Evolutionary conservation across 1,284 basidiomycete species (phyloP), one percentile per base, ranked within the genome.

Genomic region (Farysia itapuensis): DNA sequence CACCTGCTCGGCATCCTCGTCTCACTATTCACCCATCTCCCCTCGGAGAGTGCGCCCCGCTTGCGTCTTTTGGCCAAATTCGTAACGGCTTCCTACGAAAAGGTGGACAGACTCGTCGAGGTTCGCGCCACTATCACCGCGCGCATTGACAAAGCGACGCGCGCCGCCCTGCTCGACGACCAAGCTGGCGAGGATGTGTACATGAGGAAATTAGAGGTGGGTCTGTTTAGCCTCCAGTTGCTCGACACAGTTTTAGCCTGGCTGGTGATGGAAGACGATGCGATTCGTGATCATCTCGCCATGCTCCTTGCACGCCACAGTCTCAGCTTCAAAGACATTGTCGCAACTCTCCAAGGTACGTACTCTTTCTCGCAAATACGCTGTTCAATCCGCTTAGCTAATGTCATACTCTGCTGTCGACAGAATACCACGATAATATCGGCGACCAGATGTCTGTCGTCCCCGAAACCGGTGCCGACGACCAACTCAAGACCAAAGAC

Each of bases 261-360:
- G 95, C 78, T 97, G 21, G 83, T 85, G 46, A 95, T 97, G 91
- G 95, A 99, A 79, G 95, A 98, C 67, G 95, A 98, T 68, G 95
- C 92, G 3, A 20, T 35, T 14, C 43, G 46, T 7, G 50, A 57
- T n/a, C 70, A 73, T 24, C 33, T 64, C 11, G 21, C 34, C 11
- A 32, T 48, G 21, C 28, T 71, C 14, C 39, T 73, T 5, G 25
- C 25, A 7, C 44, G 71, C 2, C 42, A 35, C 6, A 43, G 41
- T 2, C 4, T 42, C 13, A n/a, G 39, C 2, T 50, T 64, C 9
- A 4, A 9, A 4, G 49, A 53, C 18, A 25, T 75, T 0, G 37
- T 48, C 2, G 32, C 15, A 0, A 52, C 49, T 16, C 43, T 75
- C 18, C 38, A 44, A 22, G 51, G 37, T 42, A 33, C 16, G 5